Base-by-base conservation (phyloP, 306 rosid genomes). In the Neltuma alba region DNA sequence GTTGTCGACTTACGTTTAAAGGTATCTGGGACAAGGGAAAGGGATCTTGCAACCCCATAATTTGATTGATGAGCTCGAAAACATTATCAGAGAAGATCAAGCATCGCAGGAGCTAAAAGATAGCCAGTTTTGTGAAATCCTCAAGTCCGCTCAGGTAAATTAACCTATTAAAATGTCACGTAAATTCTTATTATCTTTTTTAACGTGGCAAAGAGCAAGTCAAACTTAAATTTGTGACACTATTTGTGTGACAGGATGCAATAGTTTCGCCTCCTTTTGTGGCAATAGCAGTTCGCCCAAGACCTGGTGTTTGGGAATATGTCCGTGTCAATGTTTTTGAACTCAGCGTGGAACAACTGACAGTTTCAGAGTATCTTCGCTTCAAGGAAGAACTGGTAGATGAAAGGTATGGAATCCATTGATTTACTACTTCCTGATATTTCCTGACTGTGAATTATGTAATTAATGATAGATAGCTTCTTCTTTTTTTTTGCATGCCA, bases 321-420 rank as follows among this genome's bases (percentile, higher is more conserved):
- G 94, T 92, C 23, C 99, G 97, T 71, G 97, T 92, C 47, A 91
- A 95, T 80, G 88, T 91, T 75, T 33, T 60, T 42, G 98, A 95
- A 79, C 98, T 95, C 84, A 92, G 58, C 1, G 97, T 92, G 76
- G 99, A 95, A 79, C 96, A 95, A 76, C 80, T 95, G 81, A 85
- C 72, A n/a, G 91, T 95, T 36, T 77, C 98, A 76, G 97, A 95
- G 65, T 95, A 92, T 88, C 97, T 95, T 79, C 41, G 66, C 44
- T 92, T 95, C 78, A 95, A 95, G 76, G 99, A 95, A 89, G 91
- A 84, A 77, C 98, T 95, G 75, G 97, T 85, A 41, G 89, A 89
- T 81, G 94, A 83, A 79, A 38, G 18, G 97, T 91, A 85, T 85
- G 92, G 71, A 64, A 45, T 78, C 34, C 77, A 82, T 21, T 54